Evolutionary conservation across 805 yeast species (phyloP).

Genomic region (Blastobotrys robertii): DNA sequence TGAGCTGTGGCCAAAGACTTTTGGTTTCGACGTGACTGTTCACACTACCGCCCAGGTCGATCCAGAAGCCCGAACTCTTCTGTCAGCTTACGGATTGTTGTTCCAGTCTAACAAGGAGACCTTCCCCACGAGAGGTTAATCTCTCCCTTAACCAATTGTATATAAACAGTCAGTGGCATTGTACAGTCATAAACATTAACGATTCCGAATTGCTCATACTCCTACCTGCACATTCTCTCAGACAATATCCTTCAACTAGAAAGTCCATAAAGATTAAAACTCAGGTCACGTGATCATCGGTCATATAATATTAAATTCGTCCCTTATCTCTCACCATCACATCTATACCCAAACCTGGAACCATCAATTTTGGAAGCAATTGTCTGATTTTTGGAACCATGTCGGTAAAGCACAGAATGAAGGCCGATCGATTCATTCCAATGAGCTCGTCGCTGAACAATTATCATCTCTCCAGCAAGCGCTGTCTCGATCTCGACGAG

Average conservation of each 20-base stretch:
- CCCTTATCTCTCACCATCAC: neutral
- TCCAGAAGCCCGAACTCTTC: conserved; percentile 73
- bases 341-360: neutral
- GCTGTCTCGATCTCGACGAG: neutral
- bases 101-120: conserved; percentile 40
- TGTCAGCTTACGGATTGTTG: conserved; percentile 77
- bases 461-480: conserved; percentile 1
- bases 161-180: neutral
- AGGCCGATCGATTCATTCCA: conserved; percentile 35
- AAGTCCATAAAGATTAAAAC: too few relatives aligned
- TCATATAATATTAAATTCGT: too few relatives aligned
- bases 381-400: too few relatives aligned
- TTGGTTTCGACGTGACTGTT: conserved; percentile 76
- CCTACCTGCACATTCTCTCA: neutral
- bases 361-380: neutral
- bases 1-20: conserved; percentile 80
- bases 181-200: neutral
- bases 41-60: conserved; percentile 88
- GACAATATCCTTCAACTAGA: neutral
- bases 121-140: conserved; percentile 19
- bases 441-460: conserved; percentile 7
- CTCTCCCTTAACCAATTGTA: neutral
- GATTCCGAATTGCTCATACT: neutral
- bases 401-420: too few relatives aligned
- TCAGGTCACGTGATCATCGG: too few relatives aligned